Base-by-base conservation (phyloP, 495 filamentous ascomycete genomes). In the Pyrenula aspistea region DNA sequence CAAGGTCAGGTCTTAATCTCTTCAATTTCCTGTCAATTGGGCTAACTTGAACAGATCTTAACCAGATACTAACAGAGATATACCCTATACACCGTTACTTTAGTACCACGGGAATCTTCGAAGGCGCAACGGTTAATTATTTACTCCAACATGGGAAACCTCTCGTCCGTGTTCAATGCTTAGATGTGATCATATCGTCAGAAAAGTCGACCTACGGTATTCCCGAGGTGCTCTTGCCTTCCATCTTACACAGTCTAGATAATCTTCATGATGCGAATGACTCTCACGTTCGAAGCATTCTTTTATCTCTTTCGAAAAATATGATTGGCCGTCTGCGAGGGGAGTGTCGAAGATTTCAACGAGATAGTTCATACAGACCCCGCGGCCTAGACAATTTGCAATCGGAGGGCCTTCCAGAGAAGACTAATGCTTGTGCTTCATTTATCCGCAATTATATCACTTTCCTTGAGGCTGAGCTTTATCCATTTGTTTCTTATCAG, bases 401-500 rank as follows among this genome's bases (percentile, higher is more conserved):
- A n/a, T n/a, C 31, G 15, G 8, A 15, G 15, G 31, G 15, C 31
- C 15, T 15, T 42, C 31, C 15, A 42, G 4, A 4, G 31, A 42
- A 15, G 31, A 4, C 15, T 15, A 42, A 15, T 42, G 31, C 31
- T 8, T 42, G 15, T 15, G 4, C 31, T 42, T 42, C 31, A 4
- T 42, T 42, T 42, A 8, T 42, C 15, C 8, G 15, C 8, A 42
- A 42, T 15, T 95, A 91, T 64, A 52, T 86, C 2, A 55, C 70
- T 0, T 91, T 93, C 59, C 65, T 98, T n/a, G 71, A 77, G 47
- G 65, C 68, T 12, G 89, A 95, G 61, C 70, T 98, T 23, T 69
- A 80, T 31, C 82, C 90, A 1, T 87, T 83, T 0, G 78, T 86
- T 15, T 88, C 88, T 19, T 97, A 96, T 61, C 88, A 92, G 60